phyloP scores from a whole-genome alignment of 371 early-diverging fungal genomes.

The Saksenaea vasiformis region DNA sequence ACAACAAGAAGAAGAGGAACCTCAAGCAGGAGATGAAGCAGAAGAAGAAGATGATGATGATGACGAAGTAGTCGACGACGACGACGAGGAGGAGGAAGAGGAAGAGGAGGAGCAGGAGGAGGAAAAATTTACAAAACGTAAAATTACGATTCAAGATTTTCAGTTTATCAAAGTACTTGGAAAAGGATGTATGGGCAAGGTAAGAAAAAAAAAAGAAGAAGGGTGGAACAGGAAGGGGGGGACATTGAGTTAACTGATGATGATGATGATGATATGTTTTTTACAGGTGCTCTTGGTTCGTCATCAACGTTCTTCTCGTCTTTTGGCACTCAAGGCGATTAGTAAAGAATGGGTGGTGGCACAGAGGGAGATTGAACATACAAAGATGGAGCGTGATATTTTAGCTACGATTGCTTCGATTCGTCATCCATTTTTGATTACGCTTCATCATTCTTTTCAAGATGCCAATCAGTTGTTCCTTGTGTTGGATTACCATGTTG shows the following conservation, averaged over 20 bases:
- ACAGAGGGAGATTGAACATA: slow-evolving; percentile 83
- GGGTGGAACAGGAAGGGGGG: too few relatives aligned
- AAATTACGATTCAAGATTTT: slow-evolving; percentile 41
- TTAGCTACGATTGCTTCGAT: slow-evolving; percentile 43
- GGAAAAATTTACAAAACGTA: slow-evolving; percentile 35
- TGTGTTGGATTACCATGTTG: slow-evolving; percentile 94
- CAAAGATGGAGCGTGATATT: slow-evolving; percentile 45
- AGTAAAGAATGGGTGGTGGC: slow-evolving; percentile 91
- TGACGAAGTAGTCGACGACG: too few relatives aligned
- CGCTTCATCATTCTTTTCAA: slow-evolving; percentile 91
- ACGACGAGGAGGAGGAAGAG: too few relatives aligned
- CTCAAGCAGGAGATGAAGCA: slow-evolving; percentile 1
- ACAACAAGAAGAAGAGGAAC: slow-evolving; percentile 13
- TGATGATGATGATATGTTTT: too few relatives aligned
- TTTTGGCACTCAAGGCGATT: slow-evolving; percentile 94
- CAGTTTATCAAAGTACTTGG: slow-evolving; percentile 52
- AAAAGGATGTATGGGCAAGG: slow-evolving; percentile 48
- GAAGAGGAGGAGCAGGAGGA: slow-evolving; percentile 31
- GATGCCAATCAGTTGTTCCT: slow-evolving; percentile 88
- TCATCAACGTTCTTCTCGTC: slow-evolving; percentile 64
- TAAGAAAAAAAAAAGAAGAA: neutral
- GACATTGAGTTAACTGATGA: too few relatives aligned
- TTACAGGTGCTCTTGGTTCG: slow-evolving; percentile 91
- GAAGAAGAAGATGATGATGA: too few relatives aligned
- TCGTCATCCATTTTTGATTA: slow-evolving; percentile 93